phyloP scores from a whole-genome alignment of 805 yeast species.

The Candida ulmi region DNA sequence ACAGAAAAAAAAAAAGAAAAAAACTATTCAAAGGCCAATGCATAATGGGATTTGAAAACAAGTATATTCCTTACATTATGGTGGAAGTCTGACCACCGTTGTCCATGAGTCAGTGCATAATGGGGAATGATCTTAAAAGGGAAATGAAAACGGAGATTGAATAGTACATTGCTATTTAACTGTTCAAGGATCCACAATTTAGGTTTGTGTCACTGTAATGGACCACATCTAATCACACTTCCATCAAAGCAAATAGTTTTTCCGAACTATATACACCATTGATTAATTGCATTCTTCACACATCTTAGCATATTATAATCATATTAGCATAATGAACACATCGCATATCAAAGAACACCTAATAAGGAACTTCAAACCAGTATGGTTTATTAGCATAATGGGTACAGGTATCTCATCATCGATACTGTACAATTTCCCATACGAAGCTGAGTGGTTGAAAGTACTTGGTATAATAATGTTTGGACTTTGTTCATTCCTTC shows the following conservation, averaged over 20 bases:
- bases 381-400: conserved; percentile 74
- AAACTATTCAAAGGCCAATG: background rate
- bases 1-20: background rate
- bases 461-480: conserved; percentile 58
- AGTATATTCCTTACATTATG: no score
- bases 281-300: no score
- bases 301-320: no score
- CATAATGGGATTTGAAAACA: no score
- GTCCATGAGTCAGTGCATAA: no score
- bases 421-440: conserved; percentile 62
- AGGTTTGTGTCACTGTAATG: background rate
- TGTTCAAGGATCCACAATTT: background rate
- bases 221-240: background rate
- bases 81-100: no score
- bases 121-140: background rate
- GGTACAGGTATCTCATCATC: conserved; percentile 73
- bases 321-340: background rate
- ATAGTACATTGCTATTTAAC: background rate
- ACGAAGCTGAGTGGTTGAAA: conserved; percentile 51
- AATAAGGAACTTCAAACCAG: conserved; percentile 35
- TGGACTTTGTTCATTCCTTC: conserved; percentile 47
- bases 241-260: no score
- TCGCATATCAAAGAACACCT: background rate
- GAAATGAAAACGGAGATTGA: background rate
- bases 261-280: no score